phyloP scores from a whole-genome alignment of 306 rosid genomes.

The Pyrus pyrifolia region DNA sequence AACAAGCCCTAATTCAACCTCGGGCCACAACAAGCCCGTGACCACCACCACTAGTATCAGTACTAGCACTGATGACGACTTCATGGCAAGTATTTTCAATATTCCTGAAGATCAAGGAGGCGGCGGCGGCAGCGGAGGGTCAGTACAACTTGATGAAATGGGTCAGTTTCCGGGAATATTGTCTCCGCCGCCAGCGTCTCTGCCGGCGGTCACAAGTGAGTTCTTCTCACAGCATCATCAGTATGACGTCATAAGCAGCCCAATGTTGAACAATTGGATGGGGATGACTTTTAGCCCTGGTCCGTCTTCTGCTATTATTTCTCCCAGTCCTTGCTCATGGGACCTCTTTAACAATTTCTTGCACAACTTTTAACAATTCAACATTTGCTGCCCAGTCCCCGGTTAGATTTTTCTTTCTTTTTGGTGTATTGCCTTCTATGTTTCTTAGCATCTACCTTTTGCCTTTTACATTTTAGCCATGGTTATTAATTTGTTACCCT shows the following conservation, averaged over 20 bases:
- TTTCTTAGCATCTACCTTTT: too few species aligned
- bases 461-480: too few species aligned
- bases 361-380: slow-evolving; percentile 2
- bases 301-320: slow-evolving; percentile 45
- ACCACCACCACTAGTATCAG: neutral
- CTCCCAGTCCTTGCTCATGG: slow-evolving; percentile 67
- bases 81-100: slow-evolving; percentile 16
- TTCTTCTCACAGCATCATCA: slow-evolving; percentile 30
- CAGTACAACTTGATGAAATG: slow-evolving; percentile 28
- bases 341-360: slow-evolving; percentile 57
- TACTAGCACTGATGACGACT: slow-evolving; percentile 10
- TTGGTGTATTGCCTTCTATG: too few species aligned
- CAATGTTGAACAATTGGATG: slow-evolving; percentile 20
- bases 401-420: too few species aligned
- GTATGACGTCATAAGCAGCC: neutral
- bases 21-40: neutral
- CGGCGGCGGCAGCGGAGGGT: neutral
- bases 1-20: slow-evolving; percentile 44
- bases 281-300: slow-evolving; percentile 38
- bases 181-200: slow-evolving; percentile 64
- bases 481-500: too few species aligned
- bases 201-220: slow-evolving; percentile 58
- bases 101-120: slow-evolving; percentile 23
- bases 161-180: slow-evolving; percentile 63
- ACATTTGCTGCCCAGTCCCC: too few species aligned